Conservation (phyloP, 306 rosid genomes). For the Sophora flavescens region DNA sequence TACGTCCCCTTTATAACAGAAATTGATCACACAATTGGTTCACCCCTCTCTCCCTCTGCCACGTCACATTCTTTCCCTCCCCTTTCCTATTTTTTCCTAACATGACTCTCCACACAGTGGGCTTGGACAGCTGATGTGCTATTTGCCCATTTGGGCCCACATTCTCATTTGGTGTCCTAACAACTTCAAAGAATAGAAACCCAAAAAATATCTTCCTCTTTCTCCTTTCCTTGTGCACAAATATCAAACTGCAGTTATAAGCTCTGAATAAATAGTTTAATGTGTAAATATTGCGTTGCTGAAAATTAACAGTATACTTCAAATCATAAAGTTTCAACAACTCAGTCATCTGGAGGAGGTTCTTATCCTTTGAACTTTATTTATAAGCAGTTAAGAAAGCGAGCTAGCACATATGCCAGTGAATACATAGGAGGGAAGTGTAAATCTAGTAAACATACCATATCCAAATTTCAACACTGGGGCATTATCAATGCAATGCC, state of each 20-base stretch:
- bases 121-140: too few species aligned
- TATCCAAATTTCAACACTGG: slow-evolving; percentile 8
- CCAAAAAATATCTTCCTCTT: not conserved
- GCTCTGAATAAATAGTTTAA: not conserved
- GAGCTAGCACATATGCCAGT: slow-evolving; percentile 35
- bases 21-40: too few species aligned
- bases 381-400: slow-evolving; percentile 30
- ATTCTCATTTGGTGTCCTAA: not conserved
- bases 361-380: slow-evolving; percentile 28
- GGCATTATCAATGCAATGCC: not conserved
- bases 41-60: too few species aligned
- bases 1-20: too few species aligned
- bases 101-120: too few species aligned
- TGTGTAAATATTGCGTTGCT: slow-evolving; percentile 17
- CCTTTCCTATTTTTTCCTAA: too few species aligned
- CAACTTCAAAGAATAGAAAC: slow-evolving; percentile 11
- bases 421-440: too few species aligned
- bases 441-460: too few species aligned
- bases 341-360: slow-evolving; percentile 25
- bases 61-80: too few species aligned
- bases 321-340: slow-evolving; percentile 14
- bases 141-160: too few species aligned
- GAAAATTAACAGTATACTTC: not conserved
- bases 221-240: slow-evolving; percentile 29
- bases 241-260: slow-evolving; percentile 32